Evolutionary conservation across 2,329 filamentous ascomycete species (phyloP).

Genomic region (Scopulariopsis brevicaulis): DNA sequence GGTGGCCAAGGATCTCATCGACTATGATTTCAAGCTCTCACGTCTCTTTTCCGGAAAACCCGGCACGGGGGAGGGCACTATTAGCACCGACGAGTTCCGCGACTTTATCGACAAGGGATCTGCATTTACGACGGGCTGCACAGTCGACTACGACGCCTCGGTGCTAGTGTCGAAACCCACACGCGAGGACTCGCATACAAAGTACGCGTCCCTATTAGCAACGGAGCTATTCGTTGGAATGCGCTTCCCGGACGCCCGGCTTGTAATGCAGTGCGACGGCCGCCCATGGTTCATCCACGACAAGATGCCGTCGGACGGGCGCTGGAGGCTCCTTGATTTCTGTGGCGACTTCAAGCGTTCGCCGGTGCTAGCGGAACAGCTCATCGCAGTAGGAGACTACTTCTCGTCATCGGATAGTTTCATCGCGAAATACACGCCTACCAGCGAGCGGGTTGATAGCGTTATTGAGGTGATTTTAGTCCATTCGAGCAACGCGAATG

Average conservation of each 20-base stretch:
- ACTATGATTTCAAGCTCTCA: conserved; percentile 34
- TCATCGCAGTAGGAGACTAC: conserved; percentile 15
- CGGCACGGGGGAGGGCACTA: conserved; percentile 47
- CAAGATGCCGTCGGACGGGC: conserved; percentile 41
- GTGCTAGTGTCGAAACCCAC: conserved; percentile 1
- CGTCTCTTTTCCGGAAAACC: conserved; percentile 39
- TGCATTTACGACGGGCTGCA: conserved; percentile 8
- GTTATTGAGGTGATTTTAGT: conserved; percentile 50
- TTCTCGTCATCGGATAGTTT: conserved; percentile 1
- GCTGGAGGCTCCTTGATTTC: conserved; percentile 50
- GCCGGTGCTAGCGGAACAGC: conserved; percentile 25
- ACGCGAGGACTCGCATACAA: background rate
- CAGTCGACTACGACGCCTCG: conserved; percentile 19
- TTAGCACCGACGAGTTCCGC: conserved; percentile 52
- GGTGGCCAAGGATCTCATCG: conserved; percentile 28
- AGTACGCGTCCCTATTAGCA: conserved; percentile 13
- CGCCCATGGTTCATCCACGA: conserved; percentile 49
- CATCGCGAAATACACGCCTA: background rate
- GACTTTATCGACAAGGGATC: conserved; percentile 48
- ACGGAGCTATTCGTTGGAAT: conserved; percentile 25
- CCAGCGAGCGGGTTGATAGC: conserved; percentile 6
- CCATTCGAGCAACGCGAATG: conserved; percentile 38
- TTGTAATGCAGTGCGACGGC: conserved; percentile 44
- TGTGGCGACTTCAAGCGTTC: conserved; percentile 39
- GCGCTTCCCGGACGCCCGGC: conserved; percentile 46